Evolutionary conservation across 306 rosid genomes (phyloP).

Genomic region (Vigna angularis): DNA sequence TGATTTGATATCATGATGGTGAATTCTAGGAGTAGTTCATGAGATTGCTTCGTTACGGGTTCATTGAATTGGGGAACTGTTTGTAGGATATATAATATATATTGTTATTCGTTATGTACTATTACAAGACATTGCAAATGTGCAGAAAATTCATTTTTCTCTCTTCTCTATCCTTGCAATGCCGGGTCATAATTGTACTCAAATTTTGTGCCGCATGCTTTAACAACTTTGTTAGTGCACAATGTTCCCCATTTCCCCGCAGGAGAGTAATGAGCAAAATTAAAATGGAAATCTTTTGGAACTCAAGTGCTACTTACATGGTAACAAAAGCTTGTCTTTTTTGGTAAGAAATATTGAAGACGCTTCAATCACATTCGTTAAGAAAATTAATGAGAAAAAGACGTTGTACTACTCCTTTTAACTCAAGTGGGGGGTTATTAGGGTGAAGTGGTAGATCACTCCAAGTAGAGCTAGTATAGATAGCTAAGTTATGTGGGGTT

Average conservation of each 20-base stretch:
- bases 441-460: not conserved
- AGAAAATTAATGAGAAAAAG: not conserved
- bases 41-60: slow-evolving; percentile 73
- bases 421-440: not conserved
- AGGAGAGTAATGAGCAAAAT: not conserved
- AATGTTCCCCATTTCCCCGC: not conserved
- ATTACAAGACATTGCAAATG: slow-evolving; percentile 78
- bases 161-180: slow-evolving; percentile 23
- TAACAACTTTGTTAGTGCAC: not conserved
- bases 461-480: not conserved
- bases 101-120: slow-evolving; percentile 77
- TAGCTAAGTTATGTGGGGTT: slow-evolving; percentile 6
- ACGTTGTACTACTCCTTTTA: not conserved
- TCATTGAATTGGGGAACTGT: slow-evolving; percentile 73
- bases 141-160: slow-evolving; percentile 84
- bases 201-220: slow-evolving; percentile 7
- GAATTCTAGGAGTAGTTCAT: slow-evolving; percentile 78
- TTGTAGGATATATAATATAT: slow-evolving; percentile 67
- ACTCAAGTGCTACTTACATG: not conserved
- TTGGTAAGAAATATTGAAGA: slow-evolving; percentile 3
- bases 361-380: not conserved
- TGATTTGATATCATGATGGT: slow-evolving; percentile 61
- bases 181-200: not conserved
- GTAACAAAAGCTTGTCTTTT: slow-evolving; percentile 3
- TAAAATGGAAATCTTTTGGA: not conserved